These are phyloP conservation scores for Streptanthus diversifolius DNA, from an alignment of 345 rosid species.

Conservation along the genomic window DNA sequence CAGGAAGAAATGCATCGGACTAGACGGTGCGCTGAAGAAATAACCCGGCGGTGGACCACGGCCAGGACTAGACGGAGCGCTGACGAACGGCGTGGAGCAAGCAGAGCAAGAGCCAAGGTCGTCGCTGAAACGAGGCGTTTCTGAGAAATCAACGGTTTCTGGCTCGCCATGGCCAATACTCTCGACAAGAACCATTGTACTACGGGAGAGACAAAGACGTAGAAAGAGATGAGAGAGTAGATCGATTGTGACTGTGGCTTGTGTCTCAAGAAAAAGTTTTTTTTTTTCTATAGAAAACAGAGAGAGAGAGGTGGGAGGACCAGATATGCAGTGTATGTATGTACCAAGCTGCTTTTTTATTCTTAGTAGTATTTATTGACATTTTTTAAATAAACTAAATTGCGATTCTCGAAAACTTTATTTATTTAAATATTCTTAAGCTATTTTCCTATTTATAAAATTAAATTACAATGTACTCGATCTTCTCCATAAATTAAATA, in stretches of 20 bases:
- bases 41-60: constrained; percentile 55
- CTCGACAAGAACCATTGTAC: constrained; percentile 18
- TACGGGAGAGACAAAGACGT: not conserved
- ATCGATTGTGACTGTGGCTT: constrained; percentile 30
- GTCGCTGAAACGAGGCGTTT: constrained; percentile 32
- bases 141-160: constrained; percentile 11
- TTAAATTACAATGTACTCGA: not conserved
- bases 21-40: constrained; percentile 88
- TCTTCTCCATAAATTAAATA: not conserved
- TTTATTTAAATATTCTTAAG: not conserved
- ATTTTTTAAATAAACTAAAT: not conserved
- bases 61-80: constrained; percentile 96
- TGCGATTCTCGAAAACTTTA: constrained; percentile 1
- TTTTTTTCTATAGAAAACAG: not conserved
- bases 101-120: constrained; percentile 30
- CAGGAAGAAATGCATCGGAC: constrained; percentile 85
- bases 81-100: constrained; percentile 95
- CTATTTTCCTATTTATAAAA: not conserved
- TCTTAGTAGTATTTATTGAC: constrained; percentile 21
- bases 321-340: constrained; percentile 27
- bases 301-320: constrained; percentile 15
- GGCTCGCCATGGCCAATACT: constrained; percentile 16
- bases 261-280: constrained; percentile 28
- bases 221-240: not conserved
- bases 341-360: constrained; percentile 22